Evolutionary conservation across 805 yeast species (phyloP).

Genomic region (Saccharomycopsis amapae): DNA sequence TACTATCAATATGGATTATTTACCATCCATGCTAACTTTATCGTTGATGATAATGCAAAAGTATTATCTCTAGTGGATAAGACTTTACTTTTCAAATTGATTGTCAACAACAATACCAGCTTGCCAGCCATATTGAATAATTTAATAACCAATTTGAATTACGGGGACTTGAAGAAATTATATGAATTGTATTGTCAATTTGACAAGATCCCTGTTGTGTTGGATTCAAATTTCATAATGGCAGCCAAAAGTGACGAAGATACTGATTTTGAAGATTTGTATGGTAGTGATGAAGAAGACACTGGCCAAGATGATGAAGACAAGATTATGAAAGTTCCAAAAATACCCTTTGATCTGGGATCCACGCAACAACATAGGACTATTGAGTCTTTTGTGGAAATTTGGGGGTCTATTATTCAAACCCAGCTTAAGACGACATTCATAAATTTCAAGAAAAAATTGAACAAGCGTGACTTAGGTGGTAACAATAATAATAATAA

Average conservation of each 20-base stretch:
- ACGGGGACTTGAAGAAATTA: background rate
- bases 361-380: background rate
- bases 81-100: background rate
- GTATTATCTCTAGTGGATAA: background rate
- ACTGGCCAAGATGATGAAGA: background rate
- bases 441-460: background rate
- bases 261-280: background rate
- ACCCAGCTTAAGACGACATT: constrained; percentile 1
- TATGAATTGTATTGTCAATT: background rate
- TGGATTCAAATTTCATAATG: background rate
- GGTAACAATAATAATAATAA: background rate
- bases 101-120: constrained; percentile 1
- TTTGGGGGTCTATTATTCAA: background rate
- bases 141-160: background rate
- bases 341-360: background rate
- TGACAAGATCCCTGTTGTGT: background rate
- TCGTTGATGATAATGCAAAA: background rate
- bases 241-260: background rate
- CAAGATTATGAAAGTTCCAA: background rate
- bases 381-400: background rate
- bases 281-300: background rate
- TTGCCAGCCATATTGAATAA: background rate
- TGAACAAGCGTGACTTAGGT: background rate
- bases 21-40: background rate
- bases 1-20: constrained; percentile 1